Evolutionary conservation across 257 asterid species (phyloP), one percentile per base, ranked within the genome.

Genomic region (Fraxinus pennsylvanica): DNA sequence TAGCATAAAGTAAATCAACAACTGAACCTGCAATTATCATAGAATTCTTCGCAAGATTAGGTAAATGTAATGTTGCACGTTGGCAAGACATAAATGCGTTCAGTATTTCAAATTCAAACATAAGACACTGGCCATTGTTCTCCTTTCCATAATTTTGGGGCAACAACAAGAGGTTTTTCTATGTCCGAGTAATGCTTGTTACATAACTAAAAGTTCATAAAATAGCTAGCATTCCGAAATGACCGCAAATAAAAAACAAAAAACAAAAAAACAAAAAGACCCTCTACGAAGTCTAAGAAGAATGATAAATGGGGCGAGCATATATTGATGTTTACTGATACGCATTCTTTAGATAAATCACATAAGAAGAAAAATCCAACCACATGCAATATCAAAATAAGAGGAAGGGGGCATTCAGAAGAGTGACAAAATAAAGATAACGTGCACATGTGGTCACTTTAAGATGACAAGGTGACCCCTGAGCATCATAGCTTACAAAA

Each of bases 1-100:
- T 79, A 96, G 94, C 99, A 96, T 96, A 83, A 96, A 96, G 91
- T 96, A 96, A 68, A 96, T 96, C 90, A 96, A 79, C 87, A 96
- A 81, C 80, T 93, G 99, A 85, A 96, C 99, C 99, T 93, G 97
- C 36, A 83, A 88, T 78, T 72, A 66, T 69, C 66, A 79, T 30
- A 70, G 50, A 50, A 74, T 68, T 57, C 36, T 65, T 2, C 69
- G 76, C 71, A 45, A 83, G 82, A 41, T 79, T 54, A 36, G 47
- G 6, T 41, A 14, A 66, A 72, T 72, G 74, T 17, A 78, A 78
- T 21, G 50, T 63, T 63, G 69, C 69, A 63, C 0, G 7, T 9
- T 41, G 39, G 39, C 50, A 73, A 81, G 72, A 68, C 35, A 75
- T 38, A 25, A 63, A 33, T 35, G 52, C 41, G 35, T 70, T 71